Base-by-base conservation (phyloP, 768 basidiomycete genomes). In the Mycena haematopus region DNA sequence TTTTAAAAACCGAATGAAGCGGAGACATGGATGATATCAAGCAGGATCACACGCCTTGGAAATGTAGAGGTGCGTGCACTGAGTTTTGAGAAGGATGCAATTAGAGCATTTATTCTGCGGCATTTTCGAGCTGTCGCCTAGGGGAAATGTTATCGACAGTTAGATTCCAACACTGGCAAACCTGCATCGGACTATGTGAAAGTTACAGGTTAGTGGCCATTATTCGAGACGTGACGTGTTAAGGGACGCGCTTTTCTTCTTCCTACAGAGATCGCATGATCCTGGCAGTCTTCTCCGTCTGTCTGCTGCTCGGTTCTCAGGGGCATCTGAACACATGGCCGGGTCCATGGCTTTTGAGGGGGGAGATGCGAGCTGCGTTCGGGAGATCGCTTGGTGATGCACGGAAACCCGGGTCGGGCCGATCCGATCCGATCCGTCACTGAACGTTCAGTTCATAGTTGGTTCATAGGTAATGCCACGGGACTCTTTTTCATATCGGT, bases 81-180 rank as follows among this genome's bases (percentile, higher is more conserved):
- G 77, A 3, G 3, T 79, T 74, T 75, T 76, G 38, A 77, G 80
- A 1, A 76, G 68, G 0, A 78, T 75, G 67, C 88, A 89, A 66
- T 87, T 88, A 0, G 86, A 79, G 66, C 88, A 89, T 52, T 75
- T 73, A 40, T 83, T 83, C 2, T 76, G 76, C 7, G 81, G 81
- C 80, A 81, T 85, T 58, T 82, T 81, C 24, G 84, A 82, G 66
- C 88, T 89, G 61, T 90, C 84, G 65, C 86, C 85, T 65, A 52
- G 3, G 3, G 27, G 29, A 14, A 22, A 13, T 8, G 33, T 52
- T 1, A 52, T 33, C 27, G 1, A n/a, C 33, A 36, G 14, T 31
- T 31, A 36, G 24, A 35, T 11, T 49, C 10, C 15, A 44, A 46
- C 25, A 38, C 7, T 4, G 27, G n/a, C 15, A 59, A 7, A 53